Evolutionary conservation across 441 rosid species (phyloP).

Genomic region (California macrophylla): DNA sequence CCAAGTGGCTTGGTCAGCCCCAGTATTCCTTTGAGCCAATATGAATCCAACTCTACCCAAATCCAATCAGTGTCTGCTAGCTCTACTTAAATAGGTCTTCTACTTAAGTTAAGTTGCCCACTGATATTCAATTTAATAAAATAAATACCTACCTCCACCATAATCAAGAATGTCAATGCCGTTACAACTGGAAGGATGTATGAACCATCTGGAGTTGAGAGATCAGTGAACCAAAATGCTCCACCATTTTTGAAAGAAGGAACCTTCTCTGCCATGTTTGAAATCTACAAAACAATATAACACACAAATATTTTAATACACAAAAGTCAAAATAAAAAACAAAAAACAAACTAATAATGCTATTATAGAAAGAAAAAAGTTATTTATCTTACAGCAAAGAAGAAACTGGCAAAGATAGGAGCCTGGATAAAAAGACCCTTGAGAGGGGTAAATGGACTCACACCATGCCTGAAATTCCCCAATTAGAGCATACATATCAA

Average conservation of each 20-base stretch:
- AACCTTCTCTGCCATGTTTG: slow-evolving; percentile 83
- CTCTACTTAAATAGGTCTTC: too few species aligned
- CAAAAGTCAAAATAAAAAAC: slow-evolving; percentile 8
- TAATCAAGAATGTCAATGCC: slow-evolving; percentile 52
- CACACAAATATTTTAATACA: neutral
- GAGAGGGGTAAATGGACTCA: slow-evolving; percentile 62
- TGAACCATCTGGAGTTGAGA: slow-evolving; percentile 56
- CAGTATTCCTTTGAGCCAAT: too few species aligned
- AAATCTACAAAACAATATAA: slow-evolving; percentile 32
- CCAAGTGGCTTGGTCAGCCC: too few species aligned
- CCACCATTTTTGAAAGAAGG: slow-evolving; percentile 90
- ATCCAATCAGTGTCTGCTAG: too few species aligned
- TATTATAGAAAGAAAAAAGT: neutral
- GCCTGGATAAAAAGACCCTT: slow-evolving; percentile 70
- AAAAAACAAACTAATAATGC: neutral
- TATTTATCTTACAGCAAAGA: slow-evolving; percentile 53
- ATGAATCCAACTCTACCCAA: too few species aligned
- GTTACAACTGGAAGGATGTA: slow-evolving; percentile 61
- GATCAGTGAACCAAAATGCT: slow-evolving; percentile 72
- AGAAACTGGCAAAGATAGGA: slow-evolving; percentile 60
- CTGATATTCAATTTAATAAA: slow-evolving; percentile 8
- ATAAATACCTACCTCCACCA: slow-evolving; percentile 58
- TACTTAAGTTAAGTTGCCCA: neutral
- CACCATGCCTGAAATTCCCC: slow-evolving; percentile 48
- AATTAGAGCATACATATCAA: too few species aligned